Evolutionary conservation across 805 yeast species (phyloP).

Genomic region (Nakazawaea siamensis): DNA sequence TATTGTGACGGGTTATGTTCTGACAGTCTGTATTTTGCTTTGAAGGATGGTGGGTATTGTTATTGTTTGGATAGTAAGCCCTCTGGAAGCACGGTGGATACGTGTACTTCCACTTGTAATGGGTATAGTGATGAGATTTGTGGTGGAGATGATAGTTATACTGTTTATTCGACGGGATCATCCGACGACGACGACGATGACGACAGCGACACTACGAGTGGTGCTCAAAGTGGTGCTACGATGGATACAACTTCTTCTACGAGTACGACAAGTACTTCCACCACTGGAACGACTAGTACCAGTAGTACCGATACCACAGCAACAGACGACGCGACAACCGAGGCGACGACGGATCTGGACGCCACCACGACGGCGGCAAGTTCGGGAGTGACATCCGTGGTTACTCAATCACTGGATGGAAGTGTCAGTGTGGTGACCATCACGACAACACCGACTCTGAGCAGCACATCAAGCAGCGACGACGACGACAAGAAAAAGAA

Average conservation of each 20-base stretch:
- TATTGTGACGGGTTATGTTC: slow-evolving; percentile 47
- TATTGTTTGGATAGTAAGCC: slow-evolving; percentile 54
- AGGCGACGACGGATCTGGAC: slow-evolving; percentile 11
- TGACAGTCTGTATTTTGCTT: slow-evolving; percentile 38
- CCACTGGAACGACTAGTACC: neutral
- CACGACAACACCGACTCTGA: slow-evolving; percentile 17
- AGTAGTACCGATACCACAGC: neutral
- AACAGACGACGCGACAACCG: slow-evolving; percentile 9
- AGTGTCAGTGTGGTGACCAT: slow-evolving; percentile 12
- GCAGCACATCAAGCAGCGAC: slow-evolving; percentile 19
- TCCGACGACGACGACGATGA: slow-evolving; percentile 10
- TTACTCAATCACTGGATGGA: slow-evolving; percentile 12
- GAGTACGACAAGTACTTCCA: slow-evolving; percentile 1
- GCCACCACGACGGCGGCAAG: slow-evolving; percentile 18
- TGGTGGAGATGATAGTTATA: slow-evolving; percentile 41
- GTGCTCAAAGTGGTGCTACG: neutral
- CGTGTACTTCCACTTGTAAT: slow-evolving; percentile 40
- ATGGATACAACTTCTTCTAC: slow-evolving; percentile 10
- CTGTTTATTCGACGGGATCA: slow-evolving; percentile 32
- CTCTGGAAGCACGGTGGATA: slow-evolving; percentile 17
- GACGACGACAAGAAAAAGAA: slow-evolving; percentile 2
- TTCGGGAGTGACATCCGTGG: slow-evolving; percentile 14
- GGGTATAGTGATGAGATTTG: slow-evolving; percentile 59
- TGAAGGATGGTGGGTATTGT: slow-evolving; percentile 47
- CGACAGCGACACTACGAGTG: neutral